Percentiles rank a stretch among this genome's conserved stretches.
Evolutionary conservation across 306 rosid species (phyloP).

Genomic region (Sicyos baderoa): DNA sequence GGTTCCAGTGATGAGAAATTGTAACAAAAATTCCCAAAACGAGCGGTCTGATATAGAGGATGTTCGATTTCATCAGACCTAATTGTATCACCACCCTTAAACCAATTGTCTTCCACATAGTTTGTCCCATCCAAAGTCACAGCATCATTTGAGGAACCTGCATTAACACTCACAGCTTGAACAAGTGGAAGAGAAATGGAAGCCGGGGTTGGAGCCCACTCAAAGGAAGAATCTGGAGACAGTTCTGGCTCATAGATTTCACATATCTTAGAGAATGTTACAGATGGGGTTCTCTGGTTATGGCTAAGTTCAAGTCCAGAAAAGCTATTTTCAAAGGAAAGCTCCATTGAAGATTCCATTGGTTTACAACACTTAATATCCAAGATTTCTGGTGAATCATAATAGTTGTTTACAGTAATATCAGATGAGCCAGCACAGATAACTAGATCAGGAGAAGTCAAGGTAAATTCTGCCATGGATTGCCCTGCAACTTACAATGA

Average conservation of each 20-base stretch:
- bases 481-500: slow-evolving; percentile 36
- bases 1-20: slow-evolving; percentile 15
- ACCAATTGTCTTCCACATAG: slow-evolving; percentile 22
- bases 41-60: slow-evolving; percentile 23
- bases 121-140: slow-evolving; percentile 21
- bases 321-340: slow-evolving; percentile 77
- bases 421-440: slow-evolving; percentile 57
- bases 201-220: slow-evolving; percentile 49
- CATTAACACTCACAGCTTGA: slow-evolving; percentile 23
- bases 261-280: slow-evolving; percentile 53
- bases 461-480: slow-evolving; percentile 42
- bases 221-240: slow-evolving; percentile 71
- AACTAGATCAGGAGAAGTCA: slow-evolving; percentile 56
- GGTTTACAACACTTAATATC: slow-evolving; percentile 29
- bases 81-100: slow-evolving; percentile 11
- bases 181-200: slow-evolving; percentile 20
- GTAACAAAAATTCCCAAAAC: slow-evolving; percentile 25
- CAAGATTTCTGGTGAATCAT: slow-evolving; percentile 51
- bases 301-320: slow-evolving; percentile 35
- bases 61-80: slow-evolving; percentile 20
- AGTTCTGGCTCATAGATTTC: slow-evolving; percentile 39
- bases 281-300: slow-evolving; percentile 43
- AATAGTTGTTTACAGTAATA: slow-evolving; percentile 31
- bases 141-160: slow-evolving; percentile 21
- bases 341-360: slow-evolving; percentile 51